A percentile compares a stretch with the other conserved stretches of the same genome.
Evolutionary conservation across 1,139 yeast genomes (phyloP).

Genomic region (Candida anutae): DNA sequence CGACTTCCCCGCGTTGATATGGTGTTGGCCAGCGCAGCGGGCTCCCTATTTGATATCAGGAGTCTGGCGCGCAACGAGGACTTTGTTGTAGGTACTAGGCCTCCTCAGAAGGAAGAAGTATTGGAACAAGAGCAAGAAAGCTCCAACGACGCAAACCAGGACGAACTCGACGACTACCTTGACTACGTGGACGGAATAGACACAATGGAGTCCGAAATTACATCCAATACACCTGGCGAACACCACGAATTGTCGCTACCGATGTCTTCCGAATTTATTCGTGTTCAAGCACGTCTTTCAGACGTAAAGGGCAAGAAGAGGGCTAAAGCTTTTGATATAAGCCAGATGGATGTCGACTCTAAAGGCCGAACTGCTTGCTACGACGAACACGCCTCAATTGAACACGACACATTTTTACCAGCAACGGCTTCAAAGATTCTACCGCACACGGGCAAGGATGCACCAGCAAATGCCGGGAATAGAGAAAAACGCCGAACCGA

Average conservation of each 20-base stretch:
- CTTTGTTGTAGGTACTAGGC: conserved; percentile 7
- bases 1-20: conserved; percentile 35
- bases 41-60: conserved; percentile 32
- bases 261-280: background rate
- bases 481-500: conserved; percentile 20
- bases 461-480: conserved; percentile 16
- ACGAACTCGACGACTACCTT: conserved; percentile 6
- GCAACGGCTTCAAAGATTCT: conserved; percentile 5
- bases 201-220: background rate
- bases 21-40: conserved; percentile 46
- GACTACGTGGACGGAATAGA: conserved; percentile 6
- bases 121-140: background rate
- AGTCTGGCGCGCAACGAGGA: conserved; percentile 29
- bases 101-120: background rate
- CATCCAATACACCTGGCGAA: no score
- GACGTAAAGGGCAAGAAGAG: conserved; percentile 2
- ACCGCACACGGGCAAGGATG: conserved; percentile 12
- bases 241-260: background rate
- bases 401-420: conserved; percentile 1
- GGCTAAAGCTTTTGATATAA: background rate
- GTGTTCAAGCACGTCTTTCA: conserved; percentile 2
- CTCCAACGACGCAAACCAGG: conserved; percentile 1
- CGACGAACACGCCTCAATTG: background rate
- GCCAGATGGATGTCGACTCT: no score
- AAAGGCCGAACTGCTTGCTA: no score